Evolutionary conservation across 768 basidiomycete species (phyloP).

Genomic region (Crassisporium funariophilum): DNA sequence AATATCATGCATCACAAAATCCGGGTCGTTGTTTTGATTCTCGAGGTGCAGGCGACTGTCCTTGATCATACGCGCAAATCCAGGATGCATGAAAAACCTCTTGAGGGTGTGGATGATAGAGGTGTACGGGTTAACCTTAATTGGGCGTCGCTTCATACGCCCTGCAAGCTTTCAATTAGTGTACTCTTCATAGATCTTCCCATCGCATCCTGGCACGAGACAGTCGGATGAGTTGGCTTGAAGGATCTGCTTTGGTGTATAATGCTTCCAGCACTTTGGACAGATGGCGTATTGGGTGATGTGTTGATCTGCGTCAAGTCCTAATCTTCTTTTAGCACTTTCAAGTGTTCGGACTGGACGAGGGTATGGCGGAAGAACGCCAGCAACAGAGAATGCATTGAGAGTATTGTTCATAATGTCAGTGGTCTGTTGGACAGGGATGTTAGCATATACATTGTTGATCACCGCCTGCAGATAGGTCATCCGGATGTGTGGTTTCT

Average conservation of each 20-base stretch:
- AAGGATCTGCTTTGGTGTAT: conserved; percentile 7
- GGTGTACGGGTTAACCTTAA: conserved; percentile 17
- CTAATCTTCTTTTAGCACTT: conserved; percentile 22
- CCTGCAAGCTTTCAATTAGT: conserved; percentile 11
- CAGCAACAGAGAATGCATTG: conserved; percentile 6
- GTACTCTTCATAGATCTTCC: conserved; percentile 8
- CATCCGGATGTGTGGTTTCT: background rate
- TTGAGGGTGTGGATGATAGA: conserved; percentile 21
- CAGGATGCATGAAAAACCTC: conserved; percentile 15
- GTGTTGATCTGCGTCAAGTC: conserved; percentile 24
- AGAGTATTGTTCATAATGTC: background rate
- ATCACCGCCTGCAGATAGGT: background rate
- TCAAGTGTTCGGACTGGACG: conserved; percentile 19
- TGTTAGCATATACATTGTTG: conserved; percentile 2
- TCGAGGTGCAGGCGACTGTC: conserved; percentile 9
- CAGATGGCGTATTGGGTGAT: conserved; percentile 24
- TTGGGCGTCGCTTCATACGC: conserved; percentile 2
- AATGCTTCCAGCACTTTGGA: conserved; percentile 23
- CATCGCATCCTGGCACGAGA: conserved; percentile 10
- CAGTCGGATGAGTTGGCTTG: conserved; percentile 10
- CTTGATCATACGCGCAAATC: conserved; percentile 10
- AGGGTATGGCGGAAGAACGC: conserved; percentile 8
- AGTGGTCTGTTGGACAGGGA: background rate
- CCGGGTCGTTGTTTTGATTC: conserved; percentile 15
- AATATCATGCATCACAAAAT: conserved; percentile 27